Base-by-base conservation (phyloP, 148 eudicot species). In the Euryodendron excelsum region DNA sequence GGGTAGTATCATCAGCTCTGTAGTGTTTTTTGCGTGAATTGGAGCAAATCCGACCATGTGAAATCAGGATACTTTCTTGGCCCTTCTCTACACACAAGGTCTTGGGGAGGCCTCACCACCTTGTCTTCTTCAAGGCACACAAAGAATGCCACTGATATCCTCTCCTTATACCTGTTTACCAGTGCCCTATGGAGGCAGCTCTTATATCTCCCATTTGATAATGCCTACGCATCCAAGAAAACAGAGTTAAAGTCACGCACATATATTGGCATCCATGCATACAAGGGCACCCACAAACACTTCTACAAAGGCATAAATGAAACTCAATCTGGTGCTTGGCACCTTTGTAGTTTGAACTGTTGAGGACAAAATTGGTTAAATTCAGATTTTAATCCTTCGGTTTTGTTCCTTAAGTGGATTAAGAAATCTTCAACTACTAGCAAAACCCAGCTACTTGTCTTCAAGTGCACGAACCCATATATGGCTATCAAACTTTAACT, bases 171-270 rank as follows among this genome's bases (percentile, higher is more conserved):
- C 39, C 80, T 80, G 74, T 86, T 83, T 73, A 86, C 89, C 81
- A 81, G 56, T 81, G 86, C 86, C 73, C 86, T 86, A 34, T 86
- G 86, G 33, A 86, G 17, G 82, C 89, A 83, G 73, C 89, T 86
- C 84, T 86, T 86, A 80, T 86, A 86, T 69, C 69, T 75, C 31
- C 89, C 89, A 76, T 86, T 83, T 28, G 76, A 79, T 18, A 79
- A 15, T 62, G 87, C 85, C 87, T 82, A 59, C 56, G 55, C 13
- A 64, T 18, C 14, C 10, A 45, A 31, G 30, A 41, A 41, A 41
- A 41, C 8, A 41, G 8, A n/a, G n/a, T n/a, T 41, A 3, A 41
- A 41, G 3, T 8, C 45, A 41, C 8, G 45, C 45, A 41, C 8
- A 41, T 8, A 41, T 41, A 3, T n/a, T n/a, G n/a, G 12, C 12